Conservation (phyloP, 805 yeast genomes). For the Yamadazyma scolyti region DNA sequence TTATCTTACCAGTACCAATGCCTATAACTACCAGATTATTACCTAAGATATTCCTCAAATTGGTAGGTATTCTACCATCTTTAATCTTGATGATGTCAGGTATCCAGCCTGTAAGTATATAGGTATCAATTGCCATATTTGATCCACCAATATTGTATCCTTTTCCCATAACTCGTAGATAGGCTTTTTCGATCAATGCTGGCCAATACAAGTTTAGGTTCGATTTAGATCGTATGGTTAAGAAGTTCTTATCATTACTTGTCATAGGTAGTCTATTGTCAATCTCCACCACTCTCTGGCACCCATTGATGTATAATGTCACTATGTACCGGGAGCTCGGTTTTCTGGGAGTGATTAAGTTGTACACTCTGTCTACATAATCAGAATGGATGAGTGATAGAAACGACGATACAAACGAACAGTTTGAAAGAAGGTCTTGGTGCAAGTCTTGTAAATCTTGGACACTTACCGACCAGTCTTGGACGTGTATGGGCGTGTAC, state of each 20-base stretch:
- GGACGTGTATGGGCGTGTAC: too few relatives aligned
- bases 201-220: conserved; percentile 52
- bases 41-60: neutral
- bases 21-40: conserved; percentile 45
- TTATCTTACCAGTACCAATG: conserved; percentile 59
- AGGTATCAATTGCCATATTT: conserved; percentile 70
- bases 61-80: conserved; percentile 29
- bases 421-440: conserved; percentile 57
- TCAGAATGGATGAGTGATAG: conserved; percentile 42
- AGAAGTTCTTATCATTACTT: conserved; percentile 16
- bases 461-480: conserved; percentile 45
- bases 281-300: conserved; percentile 42
- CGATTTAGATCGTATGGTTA: conserved; percentile 34
- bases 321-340: conserved; percentile 34
- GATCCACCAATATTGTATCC: conserved; percentile 72
- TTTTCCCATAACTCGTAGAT: conserved; percentile 51
- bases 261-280: conserved; percentile 45
- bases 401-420: conserved; percentile 73
- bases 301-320: conserved; percentile 50
- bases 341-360: conserved; percentile 19
- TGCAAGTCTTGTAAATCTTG: conserved; percentile 26
- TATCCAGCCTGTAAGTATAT: conserved; percentile 62
- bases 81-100: conserved; percentile 53
- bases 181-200: conserved; percentile 75
- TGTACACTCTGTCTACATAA: conserved; percentile 14